Conservation (phyloP, 1,139 yeast species). For the Candida labiduridarum region DNA sequence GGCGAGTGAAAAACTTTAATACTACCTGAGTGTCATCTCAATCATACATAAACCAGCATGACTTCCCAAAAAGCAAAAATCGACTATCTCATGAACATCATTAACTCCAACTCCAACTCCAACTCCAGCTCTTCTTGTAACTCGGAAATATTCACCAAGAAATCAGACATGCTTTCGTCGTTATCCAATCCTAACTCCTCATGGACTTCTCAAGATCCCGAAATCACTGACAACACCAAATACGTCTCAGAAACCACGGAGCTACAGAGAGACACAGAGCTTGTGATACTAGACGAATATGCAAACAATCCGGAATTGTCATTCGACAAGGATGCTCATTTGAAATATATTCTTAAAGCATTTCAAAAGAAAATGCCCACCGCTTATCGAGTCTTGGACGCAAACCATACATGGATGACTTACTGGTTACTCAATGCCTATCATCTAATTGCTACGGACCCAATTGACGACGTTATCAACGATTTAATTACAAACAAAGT, state of each 20-base stretch:
- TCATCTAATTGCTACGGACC: slow-evolving; percentile 4
- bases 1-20: neutral
- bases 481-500: slow-evolving; percentile 25
- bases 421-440: slow-evolving; percentile 78
- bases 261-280: slow-evolving; percentile 45
- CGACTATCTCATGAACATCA: slow-evolving; percentile 11
- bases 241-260: slow-evolving; percentile 37
- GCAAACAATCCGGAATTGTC: slow-evolving; percentile 13
- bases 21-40: neutral
- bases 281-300: slow-evolving; percentile 26
- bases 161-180: slow-evolving; percentile 6
- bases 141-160: slow-evolving; percentile 3
- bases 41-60: slow-evolving; percentile 6
- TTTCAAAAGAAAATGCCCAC: slow-evolving; percentile 52
- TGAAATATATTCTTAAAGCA: slow-evolving; percentile 23
- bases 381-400: slow-evolving; percentile 60
- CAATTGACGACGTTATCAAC: slow-evolving; percentile 1
- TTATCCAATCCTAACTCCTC: neutral
- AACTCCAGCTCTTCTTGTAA: neutral
- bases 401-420: slow-evolving; percentile 88
- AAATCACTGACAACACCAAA: slow-evolving; percentile 12
- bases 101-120: slow-evolving; percentile 7
- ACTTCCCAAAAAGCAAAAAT: slow-evolving; percentile 2
- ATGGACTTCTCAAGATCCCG: slow-evolving; percentile 6
- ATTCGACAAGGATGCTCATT: slow-evolving; percentile 22